Conservation (phyloP, 2,329 filamentous ascomycete genomes). For the Celoporthe dispersa region DNA sequence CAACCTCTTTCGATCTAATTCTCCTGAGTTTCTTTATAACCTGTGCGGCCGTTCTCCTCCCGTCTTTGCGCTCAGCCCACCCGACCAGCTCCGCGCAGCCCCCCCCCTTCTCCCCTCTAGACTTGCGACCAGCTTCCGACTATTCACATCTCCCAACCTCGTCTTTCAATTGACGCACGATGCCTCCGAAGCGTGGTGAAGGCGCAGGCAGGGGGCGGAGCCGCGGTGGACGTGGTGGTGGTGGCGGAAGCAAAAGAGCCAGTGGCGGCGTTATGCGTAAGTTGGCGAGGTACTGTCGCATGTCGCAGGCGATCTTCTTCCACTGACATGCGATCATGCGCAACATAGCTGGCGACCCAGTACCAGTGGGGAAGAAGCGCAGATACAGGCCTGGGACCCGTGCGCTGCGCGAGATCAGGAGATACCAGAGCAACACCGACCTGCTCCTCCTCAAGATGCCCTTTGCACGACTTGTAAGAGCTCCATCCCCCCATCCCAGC, state of each 20-base stretch:
- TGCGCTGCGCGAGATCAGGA: constrained; percentile 88
- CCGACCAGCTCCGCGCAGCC: constrained; percentile 21
- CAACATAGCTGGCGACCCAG: constrained; percentile 70
- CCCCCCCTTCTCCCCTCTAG: constrained; percentile 12
- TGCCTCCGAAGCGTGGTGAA: constrained; percentile 8
- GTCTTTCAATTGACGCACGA: background rate
- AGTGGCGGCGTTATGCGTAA: constrained; percentile 49
- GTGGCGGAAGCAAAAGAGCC: constrained; percentile 36
- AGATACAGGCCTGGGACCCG: constrained; percentile 80
- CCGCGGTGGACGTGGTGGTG: background rate
- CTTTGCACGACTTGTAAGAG: constrained; percentile 71
- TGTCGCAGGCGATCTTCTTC: background rate
- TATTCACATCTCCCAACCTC: background rate
- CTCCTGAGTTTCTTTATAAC: background rate
- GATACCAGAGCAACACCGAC: constrained; percentile 88
- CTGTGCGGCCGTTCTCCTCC: background rate
- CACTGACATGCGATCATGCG: constrained; percentile 33
- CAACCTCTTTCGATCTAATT: background rate
- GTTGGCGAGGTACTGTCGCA: constrained; percentile 23
- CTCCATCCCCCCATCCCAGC: background rate
- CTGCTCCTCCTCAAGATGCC: constrained; percentile 81
- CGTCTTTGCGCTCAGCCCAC: constrained; percentile 24
- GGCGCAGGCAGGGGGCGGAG: background rate
- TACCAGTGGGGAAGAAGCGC: constrained; percentile 64
- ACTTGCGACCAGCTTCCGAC: background rate